phyloP scores from a whole-genome alignment of 495 filamentous ascomycete genomes.

The Podospora comata region DNA sequence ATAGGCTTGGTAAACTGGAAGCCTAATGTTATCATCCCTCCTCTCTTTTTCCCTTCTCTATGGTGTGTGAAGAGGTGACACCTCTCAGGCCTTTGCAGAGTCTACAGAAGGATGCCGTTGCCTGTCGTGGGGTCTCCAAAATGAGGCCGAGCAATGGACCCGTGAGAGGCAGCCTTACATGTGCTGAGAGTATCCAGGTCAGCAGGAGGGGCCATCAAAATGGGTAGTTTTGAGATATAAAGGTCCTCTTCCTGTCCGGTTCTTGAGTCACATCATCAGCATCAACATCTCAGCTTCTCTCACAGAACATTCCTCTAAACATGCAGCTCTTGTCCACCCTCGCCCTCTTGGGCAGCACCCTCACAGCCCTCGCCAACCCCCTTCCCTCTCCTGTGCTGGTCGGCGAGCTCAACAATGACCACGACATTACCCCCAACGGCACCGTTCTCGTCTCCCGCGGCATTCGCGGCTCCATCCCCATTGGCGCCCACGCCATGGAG shows the following conservation, averaged over 20 bases:
- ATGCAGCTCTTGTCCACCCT: conserved; percentile 2
- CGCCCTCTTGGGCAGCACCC: conserved; percentile 7
- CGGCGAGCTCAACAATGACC: not conserved
- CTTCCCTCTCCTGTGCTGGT: not conserved
- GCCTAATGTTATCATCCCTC: not conserved
- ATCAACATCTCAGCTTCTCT: not conserved
- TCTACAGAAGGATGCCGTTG: not conserved
- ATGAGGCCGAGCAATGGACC: not conserved
- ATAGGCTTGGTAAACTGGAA: not conserved
- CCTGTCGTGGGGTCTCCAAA: not conserved
- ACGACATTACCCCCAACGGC: not conserved
- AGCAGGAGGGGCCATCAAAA: too few relatives aligned
- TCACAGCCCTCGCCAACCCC: conserved; percentile 2
- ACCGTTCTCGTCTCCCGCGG: not conserved
- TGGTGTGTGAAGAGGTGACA: not conserved
- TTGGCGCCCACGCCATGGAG: conserved; percentile 5
- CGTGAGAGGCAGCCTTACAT: not conserved
- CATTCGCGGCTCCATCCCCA: not conserved
- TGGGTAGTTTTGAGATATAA: not conserved
- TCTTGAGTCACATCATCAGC: not conserved
- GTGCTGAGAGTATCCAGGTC: not conserved
- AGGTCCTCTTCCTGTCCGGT: not conserved
- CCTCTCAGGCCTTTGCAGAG: not conserved
- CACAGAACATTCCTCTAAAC: not conserved
- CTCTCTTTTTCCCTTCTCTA: not conserved